These are phyloP conservation scores for Triangularia verruculosa DNA, from an alignment of 2,329 filamentous ascomycete genomes.

Conservation along the genomic window DNA sequence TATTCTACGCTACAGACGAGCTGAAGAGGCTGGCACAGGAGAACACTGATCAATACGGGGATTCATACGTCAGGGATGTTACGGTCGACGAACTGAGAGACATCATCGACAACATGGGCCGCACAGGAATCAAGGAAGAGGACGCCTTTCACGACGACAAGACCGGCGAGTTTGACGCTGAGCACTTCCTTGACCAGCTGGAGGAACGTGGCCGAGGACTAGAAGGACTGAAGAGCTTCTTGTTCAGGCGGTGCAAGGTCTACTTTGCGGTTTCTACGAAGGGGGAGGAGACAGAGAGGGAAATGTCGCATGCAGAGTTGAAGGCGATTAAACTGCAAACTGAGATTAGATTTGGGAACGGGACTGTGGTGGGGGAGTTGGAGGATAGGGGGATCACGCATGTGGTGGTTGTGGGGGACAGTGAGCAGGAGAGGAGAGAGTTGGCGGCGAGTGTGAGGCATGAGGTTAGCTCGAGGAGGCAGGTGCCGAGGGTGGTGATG, in stretches of 20 bases:
- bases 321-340: constrained; percentile 48
- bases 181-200: constrained; percentile 52
- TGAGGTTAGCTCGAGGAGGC: constrained; percentile 43
- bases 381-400: constrained; percentile 62
- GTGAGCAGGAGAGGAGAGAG: constrained; percentile 34
- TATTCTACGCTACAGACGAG: constrained; percentile 65
- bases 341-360: constrained; percentile 68
- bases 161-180: constrained; percentile 39
- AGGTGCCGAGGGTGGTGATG: constrained; percentile 66
- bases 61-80: constrained; percentile 74
- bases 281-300: constrained; percentile 22
- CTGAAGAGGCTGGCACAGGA: constrained; percentile 52
- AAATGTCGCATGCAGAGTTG: constrained; percentile 25
- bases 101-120: constrained; percentile 38
- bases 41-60: constrained; percentile 73
- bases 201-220: constrained; percentile 54
- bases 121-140: constrained; percentile 12
- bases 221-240: constrained; percentile 46
- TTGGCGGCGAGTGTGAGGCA: constrained; percentile 45
- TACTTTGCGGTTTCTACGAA: constrained; percentile 37
- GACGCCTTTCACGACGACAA: constrained; percentile 8
- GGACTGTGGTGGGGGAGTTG: constrained; percentile 50
- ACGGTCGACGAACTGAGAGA: constrained; percentile 35
- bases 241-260: constrained; percentile 50
- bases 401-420: constrained; percentile 57